Evolutionary conservation across 148 eudicot species (phyloP), one percentile per base, ranked within the genome.

Genomic region (Spergularia marina): DNA sequence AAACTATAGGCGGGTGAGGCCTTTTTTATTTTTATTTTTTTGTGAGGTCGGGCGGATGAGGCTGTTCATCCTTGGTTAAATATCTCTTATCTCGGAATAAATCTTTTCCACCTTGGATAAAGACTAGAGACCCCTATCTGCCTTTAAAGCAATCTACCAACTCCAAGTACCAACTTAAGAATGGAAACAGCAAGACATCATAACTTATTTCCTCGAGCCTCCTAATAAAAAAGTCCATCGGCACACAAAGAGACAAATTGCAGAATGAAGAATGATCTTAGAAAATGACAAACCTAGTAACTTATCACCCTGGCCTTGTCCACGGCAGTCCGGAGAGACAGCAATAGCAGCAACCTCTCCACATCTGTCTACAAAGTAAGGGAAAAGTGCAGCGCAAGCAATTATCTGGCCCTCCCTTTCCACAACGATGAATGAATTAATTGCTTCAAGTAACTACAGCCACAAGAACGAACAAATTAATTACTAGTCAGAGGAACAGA

Each of bases 381-480:
- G 97, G 72, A 89, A 89, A 54, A 95, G 90, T 67, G 96, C 98
- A 79, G 94, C 93, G 85, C 94, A 92, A 63, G 97, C 98, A 76
- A 92, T 95, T 30, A 95, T 85, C 62, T 92, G 98, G 59, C 98
- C 96, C 76, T 95, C 98, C 82, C 98, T 92, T 85, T 95, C 98
- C 77, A 92, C 94, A 53, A 95, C 97, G n/a, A 88, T 85, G 79
- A 89, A 89, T 7, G 86, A 81, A 55, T 87, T 86, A 79, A 92
- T 77, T 68, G 96, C 73, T 72, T 86, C 73, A 30, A 82, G 88
- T 82, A 95, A 86, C 98, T 92, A 69, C 62, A 77, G 58, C 77
- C 76, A 44, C 12, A n/a, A 73, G 77, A 68, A 54, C 72, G 76
- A 10, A 73, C 13, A 21, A 18, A 41, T 61, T 21, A 14, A 36